phyloP scores from a whole-genome alignment of 2,329 filamentous ascomycete species.

The Cordyceps tenuipes region DNA sequence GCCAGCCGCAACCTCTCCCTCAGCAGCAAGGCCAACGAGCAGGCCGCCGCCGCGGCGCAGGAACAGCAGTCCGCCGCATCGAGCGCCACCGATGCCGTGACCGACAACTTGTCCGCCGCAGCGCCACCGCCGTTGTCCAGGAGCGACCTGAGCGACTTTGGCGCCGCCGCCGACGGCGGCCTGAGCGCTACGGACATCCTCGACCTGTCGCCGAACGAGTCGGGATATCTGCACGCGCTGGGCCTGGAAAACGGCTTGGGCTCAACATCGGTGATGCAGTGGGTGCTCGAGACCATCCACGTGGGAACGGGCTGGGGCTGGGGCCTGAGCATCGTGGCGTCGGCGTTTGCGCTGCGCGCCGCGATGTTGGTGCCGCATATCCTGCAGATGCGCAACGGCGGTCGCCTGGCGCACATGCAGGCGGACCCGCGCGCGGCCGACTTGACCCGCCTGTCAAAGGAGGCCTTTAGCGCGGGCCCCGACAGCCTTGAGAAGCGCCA shows the following conservation, averaged over 20 bases:
- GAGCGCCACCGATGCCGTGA: constrained; percentile 12
- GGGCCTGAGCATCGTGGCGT: constrained; percentile 65
- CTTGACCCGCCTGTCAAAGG: constrained; percentile 42
- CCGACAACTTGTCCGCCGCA: constrained; percentile 12
- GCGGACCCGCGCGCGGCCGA: constrained; percentile 44
- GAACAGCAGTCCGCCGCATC: constrained; percentile 1
- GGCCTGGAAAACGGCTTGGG: constrained; percentile 77
- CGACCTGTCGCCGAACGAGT: constrained; percentile 55
- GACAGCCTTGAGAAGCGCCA: constrained; percentile 33
- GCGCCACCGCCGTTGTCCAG: constrained; percentile 15
- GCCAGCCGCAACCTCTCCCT: constrained; percentile 20
- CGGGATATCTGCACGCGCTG: constrained; percentile 75
- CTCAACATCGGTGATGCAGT: constrained; percentile 65
- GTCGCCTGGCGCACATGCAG: constrained; percentile 51
- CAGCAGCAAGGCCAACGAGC: constrained; percentile 11
- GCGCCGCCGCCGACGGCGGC: constrained; percentile 26
- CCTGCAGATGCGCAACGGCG: constrained; percentile 25
- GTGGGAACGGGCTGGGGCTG: constrained; percentile 68
- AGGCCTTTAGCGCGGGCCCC: constrained; percentile 18
- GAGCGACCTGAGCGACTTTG: constrained; percentile 22
- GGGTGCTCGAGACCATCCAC: constrained; percentile 73
- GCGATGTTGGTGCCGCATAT: constrained; percentile 55
- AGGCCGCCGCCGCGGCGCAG: background rate
- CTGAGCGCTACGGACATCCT: constrained; percentile 38
- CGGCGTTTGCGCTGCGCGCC: constrained; percentile 57